A percentile compares a stretch with the other conserved stretches of the same genome.
These are phyloP conservation scores for Penicillium aurantiogriseum DNA, from an alignment of 2,329 filamentous ascomycete genomes.

Conservation along the genomic window DNA sequence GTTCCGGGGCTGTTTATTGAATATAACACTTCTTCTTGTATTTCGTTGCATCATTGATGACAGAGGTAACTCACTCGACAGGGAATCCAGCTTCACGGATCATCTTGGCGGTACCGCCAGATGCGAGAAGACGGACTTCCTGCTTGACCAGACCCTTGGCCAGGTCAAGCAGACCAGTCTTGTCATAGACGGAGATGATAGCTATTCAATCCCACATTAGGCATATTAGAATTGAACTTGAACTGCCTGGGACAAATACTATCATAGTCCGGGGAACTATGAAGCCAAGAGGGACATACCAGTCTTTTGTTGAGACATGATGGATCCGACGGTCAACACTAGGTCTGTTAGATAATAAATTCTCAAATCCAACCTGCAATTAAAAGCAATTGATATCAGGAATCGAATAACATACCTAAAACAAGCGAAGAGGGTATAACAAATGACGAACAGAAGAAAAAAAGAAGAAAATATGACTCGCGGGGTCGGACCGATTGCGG, in stretches of 20 bases:
- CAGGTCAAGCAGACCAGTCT: slow-evolving; percentile 90
- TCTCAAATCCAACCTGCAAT: not conserved
- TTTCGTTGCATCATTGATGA: not conserved
- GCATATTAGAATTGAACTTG: slow-evolving; percentile 13
- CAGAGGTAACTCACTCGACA: slow-evolving; percentile 69
- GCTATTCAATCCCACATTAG: slow-evolving; percentile 48
- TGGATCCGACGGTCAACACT: slow-evolving; percentile 30
- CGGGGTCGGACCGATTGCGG: slow-evolving; percentile 30
- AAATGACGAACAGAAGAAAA: slow-evolving; percentile 20
- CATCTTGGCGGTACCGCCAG: slow-evolving; percentile 92
- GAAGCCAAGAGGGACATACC: slow-evolving; percentile 31
- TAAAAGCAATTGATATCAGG: slow-evolving; percentile 1
- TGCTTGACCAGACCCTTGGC: slow-evolving; percentile 86
- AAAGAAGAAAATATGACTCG: slow-evolving; percentile 23
- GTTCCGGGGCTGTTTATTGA: not conserved
- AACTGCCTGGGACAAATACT: slow-evolving; percentile 17
- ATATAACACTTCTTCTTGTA: not conserved
- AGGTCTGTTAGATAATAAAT: slow-evolving; percentile 13
- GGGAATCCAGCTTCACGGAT: slow-evolving; percentile 94
- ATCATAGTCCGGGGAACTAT: slow-evolving; percentile 23
- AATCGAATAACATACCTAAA: slow-evolving; percentile 16
- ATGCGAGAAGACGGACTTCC: slow-evolving; percentile 89
- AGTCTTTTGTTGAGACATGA: slow-evolving; percentile 43
- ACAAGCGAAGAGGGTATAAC: slow-evolving; percentile 18
- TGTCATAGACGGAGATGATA: slow-evolving; percentile 97